Evolutionary conservation across 495 filamentous ascomycete species (phyloP).

Genomic region (Aspergillus campestris): DNA sequence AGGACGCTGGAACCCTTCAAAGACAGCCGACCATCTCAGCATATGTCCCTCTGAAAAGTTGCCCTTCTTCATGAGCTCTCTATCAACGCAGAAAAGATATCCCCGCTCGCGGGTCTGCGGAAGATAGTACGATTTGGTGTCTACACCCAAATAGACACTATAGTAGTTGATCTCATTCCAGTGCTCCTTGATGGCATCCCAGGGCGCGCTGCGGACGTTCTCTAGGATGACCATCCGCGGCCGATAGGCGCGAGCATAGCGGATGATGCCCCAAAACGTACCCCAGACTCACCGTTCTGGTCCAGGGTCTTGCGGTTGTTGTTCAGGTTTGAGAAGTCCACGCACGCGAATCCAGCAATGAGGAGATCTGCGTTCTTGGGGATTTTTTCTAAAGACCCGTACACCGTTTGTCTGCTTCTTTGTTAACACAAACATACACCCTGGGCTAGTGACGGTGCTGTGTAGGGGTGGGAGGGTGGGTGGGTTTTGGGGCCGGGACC

Average conservation of each 20-base stretch:
- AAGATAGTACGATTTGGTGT: slow-evolving; percentile 71
- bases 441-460: no score
- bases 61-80: slow-evolving; percentile 15
- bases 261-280: slow-evolving; percentile 58
- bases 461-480: neutral
- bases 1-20: slow-evolving; percentile 41
- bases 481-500: no score
- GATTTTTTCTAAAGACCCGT: slow-evolving; percentile 51
- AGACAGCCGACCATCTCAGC: slow-evolving; percentile 25
- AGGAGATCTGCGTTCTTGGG: slow-evolving; percentile 58
- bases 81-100: slow-evolving; percentile 62
- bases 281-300: slow-evolving; percentile 57
- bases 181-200: slow-evolving; percentile 43
- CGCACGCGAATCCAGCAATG: slow-evolving; percentile 69
- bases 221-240: slow-evolving; percentile 66
- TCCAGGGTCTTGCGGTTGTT: slow-evolving; percentile 31
- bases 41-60: slow-evolving; percentile 8
- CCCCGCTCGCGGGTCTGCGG: slow-evolving; percentile 69
- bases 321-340: slow-evolving; percentile 54
- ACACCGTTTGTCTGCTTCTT: slow-evolving; percentile 54
- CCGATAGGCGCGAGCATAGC: slow-evolving; percentile 44
- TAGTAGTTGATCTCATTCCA: slow-evolving; percentile 51
- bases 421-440: neutral
- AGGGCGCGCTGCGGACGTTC: slow-evolving; percentile 60
- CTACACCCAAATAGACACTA: slow-evolving; percentile 35